Conservation (phyloP, 2,329 filamentous ascomycete species). For the Rutstroemia sp. region DNA sequence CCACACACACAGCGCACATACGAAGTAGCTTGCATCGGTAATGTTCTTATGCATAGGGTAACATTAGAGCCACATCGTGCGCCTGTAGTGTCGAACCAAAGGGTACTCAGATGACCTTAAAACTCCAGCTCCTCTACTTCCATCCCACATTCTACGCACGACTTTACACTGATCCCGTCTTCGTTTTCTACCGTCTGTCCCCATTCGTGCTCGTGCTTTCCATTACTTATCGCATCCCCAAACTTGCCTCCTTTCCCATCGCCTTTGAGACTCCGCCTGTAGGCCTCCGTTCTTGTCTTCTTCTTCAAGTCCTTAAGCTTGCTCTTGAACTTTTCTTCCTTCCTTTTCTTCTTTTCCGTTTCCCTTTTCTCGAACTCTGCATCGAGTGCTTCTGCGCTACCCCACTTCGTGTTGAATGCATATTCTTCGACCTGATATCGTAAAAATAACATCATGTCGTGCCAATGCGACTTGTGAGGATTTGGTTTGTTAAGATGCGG, state of each 20-base stretch:
- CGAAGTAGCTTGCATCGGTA: too few relatives aligned
- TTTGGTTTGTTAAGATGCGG: conserved; percentile 87
- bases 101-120: conserved; percentile 9
- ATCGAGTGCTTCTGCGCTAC: conserved; percentile 75
- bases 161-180: conserved; percentile 73
- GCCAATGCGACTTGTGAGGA: conserved; percentile 92
- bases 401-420: conserved; percentile 86
- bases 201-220: conserved; percentile 87
- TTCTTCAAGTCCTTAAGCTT: conserved; percentile 89
- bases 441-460: conserved; percentile 97
- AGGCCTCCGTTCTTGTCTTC: conserved; percentile 85
- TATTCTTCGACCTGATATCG: conserved; percentile 93
- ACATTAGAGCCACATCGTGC: too few relatives aligned
- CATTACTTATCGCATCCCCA: conserved; percentile 65
- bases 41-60: too few relatives aligned
- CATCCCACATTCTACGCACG: conserved; percentile 67
- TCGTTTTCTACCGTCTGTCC: conserved; percentile 60
- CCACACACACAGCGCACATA: too few relatives aligned
- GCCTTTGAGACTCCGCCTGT: conserved; percentile 59
- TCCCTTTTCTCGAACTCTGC: conserved; percentile 79
- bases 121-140: conserved; percentile 62
- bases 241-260: conserved; percentile 49
- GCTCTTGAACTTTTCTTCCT: conserved; percentile 85
- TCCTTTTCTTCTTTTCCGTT: conserved; percentile 71
- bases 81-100: too few relatives aligned